A percentile compares a stretch with the other conserved stretches of the same genome.
Conservation (phyloP, 2,329 filamentous ascomycete genomes). For the Dactylellina parvicollis region DNA sequence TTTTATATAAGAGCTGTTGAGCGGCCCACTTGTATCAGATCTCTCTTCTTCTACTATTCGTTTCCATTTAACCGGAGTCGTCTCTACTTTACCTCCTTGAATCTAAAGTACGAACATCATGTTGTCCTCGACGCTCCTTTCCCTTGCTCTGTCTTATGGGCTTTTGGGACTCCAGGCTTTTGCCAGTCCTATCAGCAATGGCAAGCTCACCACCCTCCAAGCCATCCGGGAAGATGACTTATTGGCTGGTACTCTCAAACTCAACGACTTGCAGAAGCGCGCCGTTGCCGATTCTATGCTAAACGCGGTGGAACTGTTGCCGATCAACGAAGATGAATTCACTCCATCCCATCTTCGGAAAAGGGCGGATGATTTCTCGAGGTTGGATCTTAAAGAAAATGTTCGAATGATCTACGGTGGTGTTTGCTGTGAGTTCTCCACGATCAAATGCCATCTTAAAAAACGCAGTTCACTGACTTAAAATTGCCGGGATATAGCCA, state of each 20-base stretch:
- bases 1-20: constrained; percentile 30
- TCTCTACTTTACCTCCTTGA: constrained; percentile 6
- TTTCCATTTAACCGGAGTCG: constrained; percentile 14
- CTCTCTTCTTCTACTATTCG: constrained; percentile 14
- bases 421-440: constrained; percentile 55
- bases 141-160: constrained; percentile 34
- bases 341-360: constrained; percentile 30
- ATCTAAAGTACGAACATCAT: constrained; percentile 29
- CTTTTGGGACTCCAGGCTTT: constrained; percentile 43
- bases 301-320: constrained; percentile 37
- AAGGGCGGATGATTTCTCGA: constrained; percentile 53
- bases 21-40: constrained; percentile 8
- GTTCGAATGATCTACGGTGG: constrained; percentile 58
- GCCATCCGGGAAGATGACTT: constrained; percentile 39
- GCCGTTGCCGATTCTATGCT: constrained; percentile 37
- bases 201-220: background rate
- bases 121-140: constrained; percentile 44
- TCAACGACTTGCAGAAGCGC: constrained; percentile 32
- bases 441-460: background rate
- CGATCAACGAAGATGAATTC: constrained; percentile 43
- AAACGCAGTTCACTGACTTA: background rate
- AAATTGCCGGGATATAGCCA: constrained; percentile 10
- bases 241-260: background rate
- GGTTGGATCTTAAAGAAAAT: constrained; percentile 55
- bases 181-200: constrained; percentile 22